Evolutionary conservation across 805 yeast genomes (phyloP).

Genomic region (Isabelozyma gotoi): DNA sequence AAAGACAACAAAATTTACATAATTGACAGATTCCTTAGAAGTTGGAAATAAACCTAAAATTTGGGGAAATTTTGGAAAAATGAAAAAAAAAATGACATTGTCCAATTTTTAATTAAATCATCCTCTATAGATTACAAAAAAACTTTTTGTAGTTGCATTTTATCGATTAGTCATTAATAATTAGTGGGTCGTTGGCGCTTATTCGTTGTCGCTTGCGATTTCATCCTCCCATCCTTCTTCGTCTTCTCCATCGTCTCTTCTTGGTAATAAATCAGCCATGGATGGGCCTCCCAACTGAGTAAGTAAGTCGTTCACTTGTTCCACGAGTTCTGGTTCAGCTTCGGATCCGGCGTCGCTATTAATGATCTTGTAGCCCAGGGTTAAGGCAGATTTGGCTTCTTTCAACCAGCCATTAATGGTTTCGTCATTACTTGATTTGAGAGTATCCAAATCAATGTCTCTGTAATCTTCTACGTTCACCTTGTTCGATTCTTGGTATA

Average conservation of each 20-base stretch:
- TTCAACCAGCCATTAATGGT: constrained; percentile 26
- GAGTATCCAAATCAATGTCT: constrained; percentile 26
- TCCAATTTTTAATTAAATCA: too few relatives aligned
- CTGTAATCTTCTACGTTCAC: constrained; percentile 41
- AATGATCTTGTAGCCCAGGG: constrained; percentile 44
- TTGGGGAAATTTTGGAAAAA: too few relatives aligned
- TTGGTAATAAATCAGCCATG: constrained; percentile 41
- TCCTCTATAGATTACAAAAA: too few relatives aligned
- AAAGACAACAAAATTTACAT: too few relatives aligned
- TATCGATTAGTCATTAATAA: neutral
- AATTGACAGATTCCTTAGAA: too few relatives aligned
- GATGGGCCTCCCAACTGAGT: constrained; percentile 61
- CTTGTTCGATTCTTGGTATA: constrained; percentile 23
- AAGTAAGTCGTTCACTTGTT: constrained; percentile 52
- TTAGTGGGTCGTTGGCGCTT: neutral
- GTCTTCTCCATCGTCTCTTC: constrained; percentile 27
- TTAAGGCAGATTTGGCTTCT: constrained; percentile 45
- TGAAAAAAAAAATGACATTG: too few relatives aligned
- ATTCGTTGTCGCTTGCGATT: constrained; percentile 38
- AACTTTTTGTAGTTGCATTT: too few relatives aligned
- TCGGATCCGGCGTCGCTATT: constrained; percentile 38
- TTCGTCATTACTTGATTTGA: constrained; percentile 20
- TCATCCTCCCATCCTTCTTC: constrained; percentile 57
- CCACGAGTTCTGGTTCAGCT: constrained; percentile 58
- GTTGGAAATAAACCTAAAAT: too few relatives aligned